Evolutionary conservation across 805 yeast genomes (phyloP).

Genomic region (Candida michaelii): DNA sequence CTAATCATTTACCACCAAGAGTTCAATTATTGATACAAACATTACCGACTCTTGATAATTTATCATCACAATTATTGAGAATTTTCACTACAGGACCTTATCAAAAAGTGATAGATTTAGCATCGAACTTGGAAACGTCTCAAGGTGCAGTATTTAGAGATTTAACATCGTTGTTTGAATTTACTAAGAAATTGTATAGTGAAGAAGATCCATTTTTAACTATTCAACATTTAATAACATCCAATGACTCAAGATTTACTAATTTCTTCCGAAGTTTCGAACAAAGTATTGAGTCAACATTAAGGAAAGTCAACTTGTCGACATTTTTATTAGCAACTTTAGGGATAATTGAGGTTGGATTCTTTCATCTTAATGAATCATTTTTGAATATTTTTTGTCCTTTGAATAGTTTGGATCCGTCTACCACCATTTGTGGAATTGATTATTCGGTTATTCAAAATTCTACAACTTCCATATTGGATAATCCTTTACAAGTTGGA

Average conservation of each 20-base stretch:
- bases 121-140: slow-evolving; percentile 62
- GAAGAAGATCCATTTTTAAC: slow-evolving; percentile 72
- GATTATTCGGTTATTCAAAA: slow-evolving; percentile 32
- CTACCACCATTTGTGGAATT: slow-evolving; percentile 40
- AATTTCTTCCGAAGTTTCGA: slow-evolving; percentile 58
- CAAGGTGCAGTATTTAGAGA: slow-evolving; percentile 67
- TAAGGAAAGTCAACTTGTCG: slow-evolving; percentile 83
- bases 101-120: slow-evolving; percentile 70
- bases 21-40: slow-evolving; percentile 66
- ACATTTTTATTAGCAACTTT: slow-evolving; percentile 85
- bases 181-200: slow-evolving; percentile 67
- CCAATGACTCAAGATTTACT: slow-evolving; percentile 61
- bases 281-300: slow-evolving; percentile 59
- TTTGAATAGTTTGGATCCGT: slow-evolving; percentile 53
- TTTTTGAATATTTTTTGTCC: slow-evolving; percentile 90
- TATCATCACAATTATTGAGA: slow-evolving; percentile 77
- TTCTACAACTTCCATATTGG: slow-evolving; percentile 19
- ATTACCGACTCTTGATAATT: slow-evolving; percentile 74
- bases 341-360: slow-evolving; percentile 84
- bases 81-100: slow-evolving; percentile 72
- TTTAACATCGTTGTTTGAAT: slow-evolving; percentile 73
- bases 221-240: slow-evolving; percentile 69
- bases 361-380: slow-evolving; percentile 78
- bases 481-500: slow-evolving; percentile 40
- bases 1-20: slow-evolving; percentile 56